Base-by-base conservation (phyloP, 768 basidiomycete genomes). In the Cytidiella melzeri region DNA sequence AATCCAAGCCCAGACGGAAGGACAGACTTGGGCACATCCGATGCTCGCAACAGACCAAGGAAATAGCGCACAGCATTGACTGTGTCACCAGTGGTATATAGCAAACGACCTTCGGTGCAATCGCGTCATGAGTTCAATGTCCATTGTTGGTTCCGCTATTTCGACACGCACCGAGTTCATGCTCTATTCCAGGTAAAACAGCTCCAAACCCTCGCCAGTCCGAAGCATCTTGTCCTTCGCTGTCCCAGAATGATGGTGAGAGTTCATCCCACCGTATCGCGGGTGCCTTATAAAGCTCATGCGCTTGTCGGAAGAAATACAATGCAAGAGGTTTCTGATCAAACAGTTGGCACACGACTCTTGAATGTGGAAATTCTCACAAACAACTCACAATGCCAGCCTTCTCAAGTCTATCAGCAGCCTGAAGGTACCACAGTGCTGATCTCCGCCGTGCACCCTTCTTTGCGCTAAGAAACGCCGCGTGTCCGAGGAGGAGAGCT, bases 31-130 rank as follows among this genome's bases (percentile, higher is more conserved):
- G 52, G 57, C 39, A 54, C 46, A 37, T 59, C 57, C 2, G 76
- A 70, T 45, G 77, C 76, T 48, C 73, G 73, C 19, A 98, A 71
- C 13, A 95, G 70, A 1, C 78, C 74, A 18, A 95, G 63, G 63
- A 97, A 97, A 50, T 87, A 76, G 38, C 73, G 70, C 23, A 94
- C 83, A 6, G 95, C 92, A 5, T 76, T 79, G 41, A 74, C 73
- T 23, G 86, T 76, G 59, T 94, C 82, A 10, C 94, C 93, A n/a
- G 87, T 85, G 1, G 90, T 92, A 63, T 96, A 98, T 34, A 92
- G 69, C 53, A 98, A 68, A 36, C 94, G 76, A 27, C 91, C 95
- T 91, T 24, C 27, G 46, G 25, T 48, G 47, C 25, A 27, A 46
- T 43, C 15, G 30, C 7, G 15, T 6, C 20, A 3, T 43, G 9